A percentile compares a stretch with the other conserved stretches of the same genome.
Conservation (phyloP, 768 basidiomycete genomes). For the Lentinus brumalis region DNA sequence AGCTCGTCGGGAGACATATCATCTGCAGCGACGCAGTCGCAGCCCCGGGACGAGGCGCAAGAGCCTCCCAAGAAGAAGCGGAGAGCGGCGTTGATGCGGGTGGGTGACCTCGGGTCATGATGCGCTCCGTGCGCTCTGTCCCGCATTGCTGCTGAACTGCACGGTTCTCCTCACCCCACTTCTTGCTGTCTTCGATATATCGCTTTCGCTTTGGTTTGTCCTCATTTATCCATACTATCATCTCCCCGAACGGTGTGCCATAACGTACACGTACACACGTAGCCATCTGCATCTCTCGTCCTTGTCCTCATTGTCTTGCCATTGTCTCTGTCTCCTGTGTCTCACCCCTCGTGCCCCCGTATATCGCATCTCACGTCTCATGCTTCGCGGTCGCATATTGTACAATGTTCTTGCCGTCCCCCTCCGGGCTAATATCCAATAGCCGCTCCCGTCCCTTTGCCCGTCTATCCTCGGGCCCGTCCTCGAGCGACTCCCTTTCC, state of each 20-base stretch:
- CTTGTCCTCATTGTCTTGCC: no score
- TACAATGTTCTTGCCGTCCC: not conserved
- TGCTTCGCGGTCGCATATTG: not conserved
- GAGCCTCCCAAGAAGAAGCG: constrained; percentile 87
- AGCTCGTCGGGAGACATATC: constrained; percentile 1
- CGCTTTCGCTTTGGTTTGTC: not conserved
- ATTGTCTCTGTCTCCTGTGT: no score
- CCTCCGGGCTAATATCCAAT: not conserved
- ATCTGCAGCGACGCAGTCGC: constrained; percentile 31
- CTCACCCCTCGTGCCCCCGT: not conserved
- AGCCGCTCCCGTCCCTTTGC: no score
- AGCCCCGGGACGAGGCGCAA: constrained; percentile 25
- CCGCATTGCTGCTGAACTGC: no score
- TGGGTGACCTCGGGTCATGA: constrained; percentile 50
- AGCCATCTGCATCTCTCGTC: not conserved
- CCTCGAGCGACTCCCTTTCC: no score
- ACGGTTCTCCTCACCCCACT: no score
- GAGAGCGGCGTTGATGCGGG: constrained; percentile 71
- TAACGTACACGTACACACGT: not conserved
- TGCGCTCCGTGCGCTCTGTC: no score
- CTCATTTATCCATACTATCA: not conserved
- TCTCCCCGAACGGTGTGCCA: not conserved
- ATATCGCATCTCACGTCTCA: not conserved
- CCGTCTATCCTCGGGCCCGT: no score
- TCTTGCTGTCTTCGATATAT: not conserved